These are phyloP conservation scores for Logfia minima DNA, from an alignment of 129 eudicot species.

Conservation along the genomic window DNA sequence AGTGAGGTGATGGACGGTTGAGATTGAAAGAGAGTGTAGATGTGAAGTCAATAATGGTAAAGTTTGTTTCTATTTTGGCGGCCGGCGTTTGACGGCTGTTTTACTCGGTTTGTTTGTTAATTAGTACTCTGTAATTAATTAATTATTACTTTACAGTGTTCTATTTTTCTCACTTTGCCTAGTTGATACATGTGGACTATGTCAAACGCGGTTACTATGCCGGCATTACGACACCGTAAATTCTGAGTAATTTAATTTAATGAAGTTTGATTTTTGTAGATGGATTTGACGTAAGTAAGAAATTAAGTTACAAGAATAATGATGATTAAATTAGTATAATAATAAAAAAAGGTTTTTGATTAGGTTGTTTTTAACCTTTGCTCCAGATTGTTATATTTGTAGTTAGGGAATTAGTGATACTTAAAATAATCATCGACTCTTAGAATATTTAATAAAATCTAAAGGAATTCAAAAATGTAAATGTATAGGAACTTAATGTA, in stretches of 20 bases:
- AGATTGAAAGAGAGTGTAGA: background rate
- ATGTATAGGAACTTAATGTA: too few species aligned
- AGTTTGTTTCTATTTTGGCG: conserved; percentile 23
- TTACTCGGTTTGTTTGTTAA: background rate
- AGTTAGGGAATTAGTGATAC: background rate
- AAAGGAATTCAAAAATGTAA: too few species aligned
- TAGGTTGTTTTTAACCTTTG: conserved; percentile 21
- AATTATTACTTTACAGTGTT: background rate
- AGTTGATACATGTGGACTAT: background rate
- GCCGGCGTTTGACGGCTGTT: conserved; percentile 17
- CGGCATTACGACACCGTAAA: background rate
- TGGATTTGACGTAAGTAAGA: conserved; percentile 7
- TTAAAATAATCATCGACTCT: background rate
- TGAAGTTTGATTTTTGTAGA: background rate
- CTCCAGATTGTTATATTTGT: conserved; percentile 12
- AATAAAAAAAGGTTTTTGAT: background rate
- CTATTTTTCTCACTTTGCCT: background rate
- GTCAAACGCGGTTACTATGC: conserved; percentile 19
- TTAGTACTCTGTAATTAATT: background rate
- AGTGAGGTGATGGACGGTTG: conserved; percentile 14
- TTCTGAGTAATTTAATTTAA: background rate
- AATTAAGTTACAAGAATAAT: background rate
- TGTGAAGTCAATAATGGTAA: conserved; percentile 24
- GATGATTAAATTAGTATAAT: background rate
- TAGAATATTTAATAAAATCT: too few species aligned